A percentile compares a stretch with the other conserved stretches of the same genome.
Evolutionary conservation across 2,329 filamentous ascomycete species (phyloP).

Genomic region (Fusarium clavum): DNA sequence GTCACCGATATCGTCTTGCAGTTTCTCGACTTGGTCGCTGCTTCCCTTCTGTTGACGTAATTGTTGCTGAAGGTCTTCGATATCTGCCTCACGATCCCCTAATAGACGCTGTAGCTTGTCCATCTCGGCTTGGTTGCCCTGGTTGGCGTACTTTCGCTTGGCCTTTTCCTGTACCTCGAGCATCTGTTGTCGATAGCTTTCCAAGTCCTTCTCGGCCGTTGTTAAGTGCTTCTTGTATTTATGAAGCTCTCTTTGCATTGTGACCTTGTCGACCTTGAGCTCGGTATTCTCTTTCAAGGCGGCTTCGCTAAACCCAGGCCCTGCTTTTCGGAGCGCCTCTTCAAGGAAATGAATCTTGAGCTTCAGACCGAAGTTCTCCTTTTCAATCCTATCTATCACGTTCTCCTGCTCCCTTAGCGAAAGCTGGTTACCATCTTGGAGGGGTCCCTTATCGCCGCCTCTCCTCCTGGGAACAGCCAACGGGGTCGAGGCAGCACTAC

Average conservation of each 20-base stretch:
- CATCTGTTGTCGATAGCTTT: conserved; percentile 84
- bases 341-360: conserved; percentile 97
- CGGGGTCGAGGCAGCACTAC: conserved; percentile 86
- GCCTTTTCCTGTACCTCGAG: conserved; percentile 84
- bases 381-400: conserved; percentile 94
- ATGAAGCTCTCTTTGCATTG: conserved; percentile 87
- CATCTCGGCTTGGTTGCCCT: conserved; percentile 72
- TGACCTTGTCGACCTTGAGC: conserved; percentile 91
- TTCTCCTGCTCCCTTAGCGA: conserved; percentile 95
- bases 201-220: conserved; percentile 86
- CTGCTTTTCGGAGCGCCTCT: conserved; percentile 86
- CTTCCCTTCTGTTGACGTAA: conserved; percentile 68
- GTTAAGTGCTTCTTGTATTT: conserved; percentile 87
- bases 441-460: conserved; percentile 71
- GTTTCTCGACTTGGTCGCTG: conserved; percentile 70
- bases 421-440: conserved; percentile 89
- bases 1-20: conserved; percentile 80
- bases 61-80: conserved; percentile 70
- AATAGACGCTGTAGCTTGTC: conserved; percentile 68
- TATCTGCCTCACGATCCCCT: conserved; percentile 69
- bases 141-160: conserved; percentile 79
- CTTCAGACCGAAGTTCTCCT: conserved; percentile 97
- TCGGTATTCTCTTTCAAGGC: conserved; percentile 96
- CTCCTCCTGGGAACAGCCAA: conserved; percentile 75
- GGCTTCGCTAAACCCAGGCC: conserved; percentile 88